phyloP scores from a whole-genome alignment of 129 eudicot species.

The Heracleum sosnowskyi region DNA sequence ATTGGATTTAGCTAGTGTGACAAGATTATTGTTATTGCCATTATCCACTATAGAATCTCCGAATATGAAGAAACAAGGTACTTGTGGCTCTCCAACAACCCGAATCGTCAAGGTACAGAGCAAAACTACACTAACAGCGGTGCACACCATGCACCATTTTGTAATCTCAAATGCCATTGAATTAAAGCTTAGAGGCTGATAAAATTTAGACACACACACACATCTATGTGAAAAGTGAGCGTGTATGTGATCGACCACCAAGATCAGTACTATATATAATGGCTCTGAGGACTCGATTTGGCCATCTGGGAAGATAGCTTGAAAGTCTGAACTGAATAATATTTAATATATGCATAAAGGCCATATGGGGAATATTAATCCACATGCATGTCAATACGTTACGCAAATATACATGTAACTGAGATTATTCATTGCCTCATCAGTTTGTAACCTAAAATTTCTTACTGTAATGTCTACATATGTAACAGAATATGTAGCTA shows the following conservation, averaged over 20 bases:
- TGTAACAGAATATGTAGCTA: no score
- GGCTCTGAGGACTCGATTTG: not conserved
- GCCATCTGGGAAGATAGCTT: not conserved
- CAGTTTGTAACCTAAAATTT: not conserved
- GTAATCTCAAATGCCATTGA: conserved; percentile 8
- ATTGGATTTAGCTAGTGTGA: conserved; percentile 48
- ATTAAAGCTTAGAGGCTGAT: no score
- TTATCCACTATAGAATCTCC: conserved; percentile 65
- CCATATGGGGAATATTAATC: not conserved
- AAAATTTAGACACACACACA: not conserved
- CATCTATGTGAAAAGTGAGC: no score
- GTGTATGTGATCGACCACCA: no score
- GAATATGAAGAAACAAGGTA: conserved; percentile 52
- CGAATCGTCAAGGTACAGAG: not conserved
- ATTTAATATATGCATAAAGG: no score
- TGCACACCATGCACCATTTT: not conserved
- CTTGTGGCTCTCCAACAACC: conserved; percentile 20
- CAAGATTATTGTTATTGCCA: conserved; percentile 60
- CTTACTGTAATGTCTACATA: not conserved
- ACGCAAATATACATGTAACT: not conserved
- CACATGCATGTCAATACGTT: not conserved
- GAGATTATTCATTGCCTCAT: not conserved
- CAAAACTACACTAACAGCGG: not conserved
- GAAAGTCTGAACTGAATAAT: not conserved
- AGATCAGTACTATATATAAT: not conserved